Base-by-base conservation (phyloP, 768 basidiomycete genomes). In the Russula compacta region DNA sequence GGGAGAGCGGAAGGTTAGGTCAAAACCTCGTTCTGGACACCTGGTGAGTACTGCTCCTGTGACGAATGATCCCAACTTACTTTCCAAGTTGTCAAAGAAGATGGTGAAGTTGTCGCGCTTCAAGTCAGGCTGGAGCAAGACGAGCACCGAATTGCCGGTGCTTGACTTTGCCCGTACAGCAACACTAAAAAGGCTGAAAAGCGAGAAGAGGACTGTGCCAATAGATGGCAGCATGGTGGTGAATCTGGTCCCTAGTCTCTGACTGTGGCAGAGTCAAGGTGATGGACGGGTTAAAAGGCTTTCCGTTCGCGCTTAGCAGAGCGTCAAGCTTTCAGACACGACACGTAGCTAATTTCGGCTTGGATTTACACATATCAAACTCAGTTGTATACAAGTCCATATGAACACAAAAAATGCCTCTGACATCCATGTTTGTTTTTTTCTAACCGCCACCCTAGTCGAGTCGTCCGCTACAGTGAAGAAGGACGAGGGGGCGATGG, bases 1-100 rank as follows among this genome's bases (percentile, higher is more conserved):
- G 15, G 94, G 90, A 21, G 80, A 78, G 55, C 94, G 86, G 78
- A 95, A 93, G 0, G 89, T 93, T 49, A 98, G 75, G 53, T 89
- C 78, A 73, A 89, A 97, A 9, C 95, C 95, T 63, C 84, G 78
- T 51, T 83, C 91, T 95, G 68, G 15, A 62, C 11, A 33, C 42
- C 11, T 39, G 44, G 29, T 62, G 10, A 39, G 39, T 60, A 35
- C 10, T 29, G 55, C 60, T 66, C 32, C 6, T 50, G 44, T 5
- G 12, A 53, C n/a, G 2, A 17, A 9, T 49, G 5, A 42, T 6
- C 15, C 5, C 6, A 12, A 56, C 78, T 51, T 57, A 95, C 94
- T 82, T 77, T 82, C 78, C 52, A 98, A 76, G 17, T 83, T 85
- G 56, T 79, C 72, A 73, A 92, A 95, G 81, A 97, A 95, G 68